These are phyloP conservation scores for Periconia macrospinosa DNA, from an alignment of 2,329 filamentous ascomycete genomes.

Conservation along the genomic window DNA sequence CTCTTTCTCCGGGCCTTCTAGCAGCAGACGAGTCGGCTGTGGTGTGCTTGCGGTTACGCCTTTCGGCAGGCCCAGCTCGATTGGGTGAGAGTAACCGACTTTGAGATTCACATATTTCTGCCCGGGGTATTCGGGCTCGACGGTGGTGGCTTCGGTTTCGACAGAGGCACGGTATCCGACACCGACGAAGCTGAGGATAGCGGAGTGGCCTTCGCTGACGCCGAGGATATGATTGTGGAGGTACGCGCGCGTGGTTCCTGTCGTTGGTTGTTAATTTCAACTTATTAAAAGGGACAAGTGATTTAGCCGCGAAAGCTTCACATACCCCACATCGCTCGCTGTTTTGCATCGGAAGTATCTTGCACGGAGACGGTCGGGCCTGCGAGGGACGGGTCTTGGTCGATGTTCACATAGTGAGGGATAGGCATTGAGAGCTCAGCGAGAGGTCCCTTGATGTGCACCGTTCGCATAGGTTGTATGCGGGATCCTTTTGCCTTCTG, in stretches of 20 bases:
- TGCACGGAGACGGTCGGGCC: constrained; percentile 71
- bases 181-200: constrained; percentile 88
- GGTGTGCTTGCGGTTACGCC: constrained; percentile 87
- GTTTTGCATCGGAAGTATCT: constrained; percentile 69
- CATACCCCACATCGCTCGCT: constrained; percentile 95
- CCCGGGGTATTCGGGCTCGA: constrained; percentile 68
- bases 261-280: constrained; percentile 3
- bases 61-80: constrained; percentile 81
- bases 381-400: constrained; percentile 64
- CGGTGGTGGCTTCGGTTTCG: constrained; percentile 73
- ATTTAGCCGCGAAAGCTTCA: constrained; percentile 4
- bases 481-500: constrained; percentile 62
- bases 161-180: constrained; percentile 93
- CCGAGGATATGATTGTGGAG: constrained; percentile 89
- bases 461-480: constrained; percentile 64
- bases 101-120: constrained; percentile 92
- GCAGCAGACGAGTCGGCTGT: constrained; percentile 84
- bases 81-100: constrained; percentile 93
- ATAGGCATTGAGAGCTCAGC: constrained; percentile 77
- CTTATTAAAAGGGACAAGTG: neutral
- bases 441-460: constrained; percentile 79
- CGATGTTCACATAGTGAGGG: constrained; percentile 75
- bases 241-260: constrained; percentile 87
- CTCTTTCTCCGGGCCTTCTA: constrained; percentile 87
- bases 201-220: constrained; percentile 94